Conservation (phyloP, 2,329 filamentous ascomycete genomes). For the Paraphoma chrysanthemicola region DNA sequence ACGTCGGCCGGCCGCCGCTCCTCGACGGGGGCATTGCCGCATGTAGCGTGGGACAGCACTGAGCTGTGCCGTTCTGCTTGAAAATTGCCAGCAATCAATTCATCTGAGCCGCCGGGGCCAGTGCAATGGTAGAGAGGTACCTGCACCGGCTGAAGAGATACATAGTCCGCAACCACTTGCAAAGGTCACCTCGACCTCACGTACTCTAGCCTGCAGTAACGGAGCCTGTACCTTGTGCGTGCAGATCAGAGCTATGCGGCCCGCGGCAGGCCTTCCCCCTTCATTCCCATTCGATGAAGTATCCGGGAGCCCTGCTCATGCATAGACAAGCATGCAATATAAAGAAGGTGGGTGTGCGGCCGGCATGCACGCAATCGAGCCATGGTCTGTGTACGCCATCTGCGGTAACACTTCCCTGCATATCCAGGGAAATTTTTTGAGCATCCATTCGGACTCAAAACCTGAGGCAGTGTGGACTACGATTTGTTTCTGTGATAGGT, state of each 20-base stretch:
- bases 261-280: conserved; percentile 41
- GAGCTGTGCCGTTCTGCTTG: conserved; percentile 25
- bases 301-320: conserved; percentile 35
- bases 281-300: conserved; percentile 25
- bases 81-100: conserved; percentile 41
- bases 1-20: conserved; percentile 20
- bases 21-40: conserved; percentile 34
- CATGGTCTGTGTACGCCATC: conserved; percentile 21
- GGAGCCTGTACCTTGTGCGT: conserved; percentile 42
- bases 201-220: conserved; percentile 28
- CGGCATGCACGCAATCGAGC: conserved; percentile 40
- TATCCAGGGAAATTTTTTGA: conserved; percentile 9
- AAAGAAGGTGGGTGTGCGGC: conserved; percentile 28
- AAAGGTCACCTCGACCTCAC: conserved; percentile 33
- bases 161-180: conserved; percentile 40
- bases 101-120: conserved; percentile 32
- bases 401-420: conserved; percentile 28
- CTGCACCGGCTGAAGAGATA: conserved; percentile 45
- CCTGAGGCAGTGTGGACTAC: not conserved
- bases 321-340: conserved; percentile 33
- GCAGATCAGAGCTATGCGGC: conserved; percentile 45
- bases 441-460: not conserved
- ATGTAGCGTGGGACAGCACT: conserved; percentile 24
- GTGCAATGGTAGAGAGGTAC: conserved; percentile 35
- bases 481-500: not conserved